phyloP scores from a whole-genome alignment of 139 green algal species.

The Yamagishiella unicocca region DNA sequence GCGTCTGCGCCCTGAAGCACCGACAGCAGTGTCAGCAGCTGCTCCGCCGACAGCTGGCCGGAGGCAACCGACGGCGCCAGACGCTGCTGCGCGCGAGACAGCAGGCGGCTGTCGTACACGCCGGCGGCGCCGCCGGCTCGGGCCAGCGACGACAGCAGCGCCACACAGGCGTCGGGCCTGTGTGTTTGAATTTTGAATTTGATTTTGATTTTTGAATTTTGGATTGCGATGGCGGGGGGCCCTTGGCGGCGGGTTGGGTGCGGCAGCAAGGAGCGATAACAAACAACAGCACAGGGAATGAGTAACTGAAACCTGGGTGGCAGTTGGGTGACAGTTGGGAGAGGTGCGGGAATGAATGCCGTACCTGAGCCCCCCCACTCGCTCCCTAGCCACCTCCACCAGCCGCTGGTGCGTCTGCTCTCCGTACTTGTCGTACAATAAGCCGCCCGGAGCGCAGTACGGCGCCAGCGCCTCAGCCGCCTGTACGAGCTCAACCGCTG shows the following conservation, averaged over 20 bases:
- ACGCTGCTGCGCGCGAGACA: not conserved
- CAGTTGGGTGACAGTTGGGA: too few relatives aligned
- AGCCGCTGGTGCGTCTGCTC: not conserved
- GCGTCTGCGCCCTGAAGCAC: not conserved
- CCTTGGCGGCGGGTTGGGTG: too few relatives aligned
- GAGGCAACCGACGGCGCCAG: not conserved
- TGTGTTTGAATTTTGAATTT: too few relatives aligned
- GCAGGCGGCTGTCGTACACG: not conserved
- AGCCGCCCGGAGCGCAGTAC: not conserved
- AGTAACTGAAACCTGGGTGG: too few relatives aligned
- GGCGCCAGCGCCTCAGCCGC: slow-evolving; percentile 29
- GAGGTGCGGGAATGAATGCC: too few relatives aligned
- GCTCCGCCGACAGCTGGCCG: not conserved
- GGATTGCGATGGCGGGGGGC: too few relatives aligned
- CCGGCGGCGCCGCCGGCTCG: not conserved
- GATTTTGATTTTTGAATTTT: too few relatives aligned
- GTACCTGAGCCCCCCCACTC: not conserved
- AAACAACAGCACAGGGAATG: too few relatives aligned
- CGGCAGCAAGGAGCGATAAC: too few relatives aligned
- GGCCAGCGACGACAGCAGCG: not conserved
- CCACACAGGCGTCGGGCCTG: slow-evolving; percentile 31
- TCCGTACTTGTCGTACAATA: slow-evolving; percentile 14
- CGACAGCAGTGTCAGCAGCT: slow-evolving; percentile 2
- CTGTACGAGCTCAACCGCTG: not conserved
- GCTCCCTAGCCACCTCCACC: not conserved